Evolutionary conservation across 2,329 filamentous ascomycete species (phyloP).

Genomic region (Zymoseptoria ardabiliae): DNA sequence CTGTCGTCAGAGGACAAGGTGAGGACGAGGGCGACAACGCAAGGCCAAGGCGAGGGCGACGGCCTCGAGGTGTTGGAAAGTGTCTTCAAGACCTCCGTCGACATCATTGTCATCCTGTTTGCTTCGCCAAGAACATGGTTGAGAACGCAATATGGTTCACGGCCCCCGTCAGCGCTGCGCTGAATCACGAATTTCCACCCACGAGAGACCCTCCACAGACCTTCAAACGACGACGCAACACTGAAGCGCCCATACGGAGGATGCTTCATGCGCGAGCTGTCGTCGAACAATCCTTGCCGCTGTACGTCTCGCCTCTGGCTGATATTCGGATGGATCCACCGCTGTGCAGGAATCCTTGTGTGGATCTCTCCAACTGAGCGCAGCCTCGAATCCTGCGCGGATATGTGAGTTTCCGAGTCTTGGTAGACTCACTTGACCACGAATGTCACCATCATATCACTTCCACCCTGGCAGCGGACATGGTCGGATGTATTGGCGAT

Average conservation of each 20-base stretch:
- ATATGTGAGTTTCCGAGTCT: not conserved
- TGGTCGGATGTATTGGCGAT: not conserved
- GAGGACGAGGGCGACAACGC: not conserved
- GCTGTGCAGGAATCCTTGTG: not conserved
- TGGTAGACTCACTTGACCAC: not conserved
- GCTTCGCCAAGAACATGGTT: not conserved
- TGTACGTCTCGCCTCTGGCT: not conserved
- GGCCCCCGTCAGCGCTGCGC: not conserved
- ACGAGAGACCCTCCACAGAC: not conserved
- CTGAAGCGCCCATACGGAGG: not conserved
- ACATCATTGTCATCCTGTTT: not conserved
- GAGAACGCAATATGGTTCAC: not conserved
- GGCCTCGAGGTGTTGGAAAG: not conserved
- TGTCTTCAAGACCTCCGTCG: not conserved
- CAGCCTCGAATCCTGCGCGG: not conserved
- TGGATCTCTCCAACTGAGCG: not conserved
- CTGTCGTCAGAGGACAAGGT: not conserved
- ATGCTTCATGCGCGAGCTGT: not conserved
- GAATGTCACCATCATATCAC: not conserved
- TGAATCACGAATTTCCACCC: not conserved
- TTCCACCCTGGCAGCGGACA: not conserved
- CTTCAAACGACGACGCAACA: not conserved
- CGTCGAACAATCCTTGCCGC: not conserved
- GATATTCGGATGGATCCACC: not conserved
- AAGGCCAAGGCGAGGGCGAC: not conserved